These are phyloP conservation scores for Atractiella rhizophila DNA, from an alignment of 768 basidiomycete genomes.

Conservation along the genomic window DNA sequence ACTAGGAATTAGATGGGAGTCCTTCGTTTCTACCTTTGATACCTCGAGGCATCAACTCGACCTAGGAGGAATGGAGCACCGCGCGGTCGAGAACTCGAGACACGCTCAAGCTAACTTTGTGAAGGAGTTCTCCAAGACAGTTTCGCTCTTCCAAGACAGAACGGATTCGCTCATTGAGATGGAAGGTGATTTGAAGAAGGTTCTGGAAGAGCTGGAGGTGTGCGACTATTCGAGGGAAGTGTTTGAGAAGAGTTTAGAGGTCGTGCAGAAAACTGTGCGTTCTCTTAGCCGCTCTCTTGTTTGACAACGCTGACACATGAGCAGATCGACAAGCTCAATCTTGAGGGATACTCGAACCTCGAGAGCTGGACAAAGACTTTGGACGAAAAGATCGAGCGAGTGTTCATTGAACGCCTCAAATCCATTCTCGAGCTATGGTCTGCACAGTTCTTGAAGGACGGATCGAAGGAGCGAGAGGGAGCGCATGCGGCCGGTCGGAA, in stretches of 20 bases:
- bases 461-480: background rate
- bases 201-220: slow-evolving; percentile 62
- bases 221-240: slow-evolving; percentile 65
- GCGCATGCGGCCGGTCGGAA: slow-evolving; percentile 1
- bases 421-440: slow-evolving; percentile 72
- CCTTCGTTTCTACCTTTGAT: slow-evolving; percentile 85
- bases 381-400: slow-evolving; percentile 52
- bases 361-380: slow-evolving; percentile 74
- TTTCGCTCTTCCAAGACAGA: slow-evolving; percentile 88
- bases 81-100: slow-evolving; percentile 38
- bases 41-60: no score
- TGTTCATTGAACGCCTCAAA: slow-evolving; percentile 45
- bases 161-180: slow-evolving; percentile 78
- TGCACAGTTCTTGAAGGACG: slow-evolving; percentile 44
- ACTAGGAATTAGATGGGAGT: slow-evolving; percentile 94
- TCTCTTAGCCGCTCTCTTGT: no score
- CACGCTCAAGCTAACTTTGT: slow-evolving; percentile 68
- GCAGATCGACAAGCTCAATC: slow-evolving; percentile 73
- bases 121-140: slow-evolving; percentile 75
- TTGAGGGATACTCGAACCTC: slow-evolving; percentile 85
- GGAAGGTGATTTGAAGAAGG: slow-evolving; percentile 56
- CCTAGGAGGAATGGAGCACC: no score
- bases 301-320: background rate
- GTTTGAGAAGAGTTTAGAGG: slow-evolving; percentile 49
- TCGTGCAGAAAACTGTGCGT: slow-evolving; percentile 60